Base-by-base conservation (phyloP, 169 alveolate species). In the Theileria luwenshuni region DNA sequence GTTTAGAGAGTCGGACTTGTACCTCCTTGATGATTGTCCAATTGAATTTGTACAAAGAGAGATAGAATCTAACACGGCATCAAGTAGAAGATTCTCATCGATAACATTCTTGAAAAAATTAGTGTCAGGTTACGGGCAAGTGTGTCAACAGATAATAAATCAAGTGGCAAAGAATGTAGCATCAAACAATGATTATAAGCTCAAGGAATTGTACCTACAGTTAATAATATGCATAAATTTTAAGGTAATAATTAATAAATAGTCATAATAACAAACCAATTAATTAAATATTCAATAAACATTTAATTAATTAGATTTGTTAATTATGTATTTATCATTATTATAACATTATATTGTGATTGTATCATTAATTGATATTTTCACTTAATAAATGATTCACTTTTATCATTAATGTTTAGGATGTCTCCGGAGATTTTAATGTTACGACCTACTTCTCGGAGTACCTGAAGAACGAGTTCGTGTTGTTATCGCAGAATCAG, bases 141-240 rank as follows among this genome's bases (percentile, higher is more conserved):
- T 73, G 47, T 70, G 69, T 30, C 77, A 73, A 30, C 81, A 65
- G 35, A 72, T 81, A 0, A 65, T 81, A 35, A 63, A 47, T 42
- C 73, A 74, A 69, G 65, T 74, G 42, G 89, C 89, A 3, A 76
- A 67, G 33, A 65, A 67, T 47, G 83, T 72, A 17, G 68, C 85
- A 41, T 25, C 68, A 1, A 74, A 51, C 28, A 81, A 73, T 32
- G 89, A 81, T 28, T 68, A 73, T 64, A 73, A 74, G 80, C 38
- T 73, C n/a, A 81, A 81, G 70, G 89, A 81, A 51, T 49, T 81
- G 8, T 81, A 74, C 38, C 69, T 81, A 38, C 89, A 81, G 75
- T 49, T 81, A 49, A 74, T 81, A 5, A 81, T 81, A 13, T 81
- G 89, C 23, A 33, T 76, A 48, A 81, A 81, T 41, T 79, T 79